Base-by-base conservation (phyloP, 306 rosid species). In the Casuarina cunninghamiana region DNA sequence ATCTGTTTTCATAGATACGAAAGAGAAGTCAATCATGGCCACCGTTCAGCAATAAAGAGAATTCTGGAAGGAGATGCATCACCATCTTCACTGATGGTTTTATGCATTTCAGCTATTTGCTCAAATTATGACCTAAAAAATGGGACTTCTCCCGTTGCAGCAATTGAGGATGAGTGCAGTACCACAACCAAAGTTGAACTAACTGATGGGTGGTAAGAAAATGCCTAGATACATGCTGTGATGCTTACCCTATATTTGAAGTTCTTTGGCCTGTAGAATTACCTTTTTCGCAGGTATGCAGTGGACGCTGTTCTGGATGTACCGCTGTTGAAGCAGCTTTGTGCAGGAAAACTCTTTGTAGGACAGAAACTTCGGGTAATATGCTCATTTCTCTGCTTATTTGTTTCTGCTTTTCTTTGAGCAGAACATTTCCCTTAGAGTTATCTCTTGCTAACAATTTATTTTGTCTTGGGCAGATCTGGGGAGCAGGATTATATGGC, bases 361-460 rank as follows among this genome's bases (percentile, higher is more conserved):
- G 98, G 98, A 74, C 98, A 89, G 88, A 94, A 94, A 84, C 89
- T 94, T 72, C 87, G 95, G 88, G 98, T 94, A 84, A 74, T 75
- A 58, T 68, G 74, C 75, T 69, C 58, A 54, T 35, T 48, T 19
- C 2, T 77, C 0, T 11, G 44, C 53, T 73, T 74, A 50, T 72
- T 32, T 39, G 57, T 67, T 63, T 16, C 38, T 26, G 13, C 38
- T 71, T 50, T 78, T 78, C 58, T 65, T 70, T 77, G 17, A 76
- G 74, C 35, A 26, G 79, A 39, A n/a, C 39, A 67, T 63, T 65
- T 8, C 71, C 13, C 61, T 15, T 15, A 65, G 17, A 73, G 61
- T 38, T 67, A 69, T 61, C 60, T 42, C 71, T 65, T 82, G 81
- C 75, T 81, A 71, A 79, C 41, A 12, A 62, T 79, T 77, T 51